Evolutionary conservation across 2,329 filamentous ascomycete genomes (phyloP).

Genomic region (Beauveria pseudobassiana): DNA sequence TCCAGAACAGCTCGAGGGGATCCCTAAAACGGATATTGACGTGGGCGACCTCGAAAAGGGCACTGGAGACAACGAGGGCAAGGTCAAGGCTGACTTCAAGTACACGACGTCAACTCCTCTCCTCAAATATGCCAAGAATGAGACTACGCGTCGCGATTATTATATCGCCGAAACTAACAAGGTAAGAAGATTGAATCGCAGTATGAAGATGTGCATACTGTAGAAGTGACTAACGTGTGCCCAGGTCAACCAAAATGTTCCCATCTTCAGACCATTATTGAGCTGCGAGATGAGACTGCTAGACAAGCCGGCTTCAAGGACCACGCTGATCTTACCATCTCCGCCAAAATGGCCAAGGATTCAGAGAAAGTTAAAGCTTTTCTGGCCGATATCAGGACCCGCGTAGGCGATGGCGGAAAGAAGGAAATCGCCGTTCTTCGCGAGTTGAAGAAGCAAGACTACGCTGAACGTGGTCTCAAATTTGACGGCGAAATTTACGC

Average conservation of each 20-base stretch:
- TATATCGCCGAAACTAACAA: constrained; percentile 77
- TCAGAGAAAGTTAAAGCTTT: constrained; percentile 66
- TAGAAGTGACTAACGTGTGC: not conserved
- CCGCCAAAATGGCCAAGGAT: constrained; percentile 81
- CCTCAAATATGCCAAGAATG: constrained; percentile 67
- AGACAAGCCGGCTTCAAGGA: constrained; percentile 69
- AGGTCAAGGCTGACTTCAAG: constrained; percentile 71
- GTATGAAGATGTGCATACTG: not conserved
- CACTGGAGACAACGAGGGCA: constrained; percentile 62
- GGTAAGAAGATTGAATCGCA: constrained; percentile 26
- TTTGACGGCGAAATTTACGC: constrained; percentile 69
- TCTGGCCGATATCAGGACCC: constrained; percentile 59
- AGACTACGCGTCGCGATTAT: constrained; percentile 60
- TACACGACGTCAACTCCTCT: constrained; percentile 75
- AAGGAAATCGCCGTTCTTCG: constrained; percentile 66
- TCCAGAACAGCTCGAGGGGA: constrained; percentile 63
- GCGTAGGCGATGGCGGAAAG: constrained; percentile 60
- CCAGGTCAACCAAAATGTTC: constrained; percentile 60
- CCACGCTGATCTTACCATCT: constrained; percentile 68
- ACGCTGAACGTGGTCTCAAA: constrained; percentile 48
- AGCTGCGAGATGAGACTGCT: constrained; percentile 71
- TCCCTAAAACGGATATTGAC: constrained; percentile 62
- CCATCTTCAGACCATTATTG: constrained; percentile 67
- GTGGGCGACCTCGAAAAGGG: constrained; percentile 62
- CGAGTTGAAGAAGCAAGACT: constrained; percentile 65